phyloP scores from a whole-genome alignment of 2,329 filamentous ascomycete genomes.

The Pyrenophora graminea region DNA sequence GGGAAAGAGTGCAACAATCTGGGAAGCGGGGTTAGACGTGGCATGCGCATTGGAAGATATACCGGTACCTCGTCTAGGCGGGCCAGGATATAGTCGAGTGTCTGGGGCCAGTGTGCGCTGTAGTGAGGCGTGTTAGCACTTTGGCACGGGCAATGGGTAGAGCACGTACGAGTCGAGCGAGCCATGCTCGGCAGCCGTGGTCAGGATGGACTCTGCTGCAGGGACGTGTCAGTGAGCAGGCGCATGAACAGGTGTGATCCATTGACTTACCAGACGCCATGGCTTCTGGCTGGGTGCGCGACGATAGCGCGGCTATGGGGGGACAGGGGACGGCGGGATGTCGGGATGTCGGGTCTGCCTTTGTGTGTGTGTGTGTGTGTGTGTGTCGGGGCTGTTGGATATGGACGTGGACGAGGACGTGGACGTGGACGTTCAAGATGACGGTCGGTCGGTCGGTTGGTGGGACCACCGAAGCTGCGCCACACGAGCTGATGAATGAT shows the following conservation, averaged over 20 bases:
- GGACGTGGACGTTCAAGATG: constrained; percentile 2
- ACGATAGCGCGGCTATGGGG: constrained; percentile 4
- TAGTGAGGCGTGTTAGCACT: constrained; percentile 37
- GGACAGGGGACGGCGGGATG: not conserved
- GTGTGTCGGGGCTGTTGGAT: too few relatives aligned
- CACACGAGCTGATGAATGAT: constrained; percentile 1
- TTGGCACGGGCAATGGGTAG: not conserved
- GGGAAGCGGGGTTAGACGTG: constrained; percentile 3
- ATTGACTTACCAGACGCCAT: not conserved
- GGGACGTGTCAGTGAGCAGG: constrained; percentile 15
- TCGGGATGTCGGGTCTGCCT: constrained; percentile 2
- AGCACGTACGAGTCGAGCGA: constrained; percentile 60
- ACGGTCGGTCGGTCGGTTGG: not conserved
- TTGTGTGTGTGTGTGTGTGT: too few relatives aligned
- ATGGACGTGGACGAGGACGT: too few relatives aligned
- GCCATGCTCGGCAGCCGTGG: constrained; percentile 62
- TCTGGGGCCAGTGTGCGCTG: constrained; percentile 70
- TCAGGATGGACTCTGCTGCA: constrained; percentile 56
- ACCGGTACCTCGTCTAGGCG: constrained; percentile 66
- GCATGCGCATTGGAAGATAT: not conserved
- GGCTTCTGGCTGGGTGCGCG: constrained; percentile 1
- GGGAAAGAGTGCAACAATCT: constrained; percentile 81
- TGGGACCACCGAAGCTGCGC: constrained; percentile 2
- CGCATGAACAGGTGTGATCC: not conserved
- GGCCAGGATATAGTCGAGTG: constrained; percentile 67